phyloP scores from a whole-genome alignment of 352 stramenopile species.

The Discostella stelligera region DNA sequence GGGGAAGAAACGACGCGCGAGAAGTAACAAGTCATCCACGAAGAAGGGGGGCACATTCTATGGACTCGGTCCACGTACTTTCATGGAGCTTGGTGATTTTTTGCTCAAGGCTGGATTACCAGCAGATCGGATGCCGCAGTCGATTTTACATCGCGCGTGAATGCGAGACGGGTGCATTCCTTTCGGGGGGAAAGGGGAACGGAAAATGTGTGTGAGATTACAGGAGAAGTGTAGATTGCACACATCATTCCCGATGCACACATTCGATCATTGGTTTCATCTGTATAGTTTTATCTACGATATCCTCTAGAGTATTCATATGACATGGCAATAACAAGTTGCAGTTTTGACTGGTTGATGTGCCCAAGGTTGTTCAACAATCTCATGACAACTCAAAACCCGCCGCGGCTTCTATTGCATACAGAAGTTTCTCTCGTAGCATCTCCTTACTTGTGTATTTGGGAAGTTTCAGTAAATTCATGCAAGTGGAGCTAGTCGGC shows the following conservation, averaged over 20 bases:
- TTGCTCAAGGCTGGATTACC: conserved; percentile 40
- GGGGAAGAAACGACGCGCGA: conserved; percentile 6
- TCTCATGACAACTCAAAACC: conserved; percentile 93
- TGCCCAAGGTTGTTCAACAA: background rate
- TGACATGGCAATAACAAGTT: background rate
- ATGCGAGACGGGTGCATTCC: background rate
- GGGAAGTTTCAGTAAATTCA: conserved; percentile 97
- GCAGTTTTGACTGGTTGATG: background rate
- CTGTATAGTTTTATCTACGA: no score
- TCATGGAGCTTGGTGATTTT: conserved; percentile 56
- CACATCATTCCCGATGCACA: background rate
- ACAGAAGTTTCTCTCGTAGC: conserved; percentile 90
- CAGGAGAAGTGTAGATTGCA: background rate
- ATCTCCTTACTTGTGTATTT: conserved; percentile 90
- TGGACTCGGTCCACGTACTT: conserved; percentile 51
- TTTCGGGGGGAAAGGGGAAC: background rate
- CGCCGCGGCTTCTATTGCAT: conserved; percentile 90
- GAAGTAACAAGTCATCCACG: conserved; percentile 30
- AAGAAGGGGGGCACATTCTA: conserved; percentile 39
- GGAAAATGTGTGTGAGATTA: background rate
- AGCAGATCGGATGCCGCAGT: conserved; percentile 49
- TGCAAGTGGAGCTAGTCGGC: conserved; percentile 92
- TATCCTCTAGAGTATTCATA: background rate
- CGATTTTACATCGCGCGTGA: conserved; percentile 46
- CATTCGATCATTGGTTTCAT: background rate